A percentile compares a stretch with the other conserved stretches of the same genome.
Conservation (phyloP, 148 eudicot species). For the Polygonum aviculare region DNA sequence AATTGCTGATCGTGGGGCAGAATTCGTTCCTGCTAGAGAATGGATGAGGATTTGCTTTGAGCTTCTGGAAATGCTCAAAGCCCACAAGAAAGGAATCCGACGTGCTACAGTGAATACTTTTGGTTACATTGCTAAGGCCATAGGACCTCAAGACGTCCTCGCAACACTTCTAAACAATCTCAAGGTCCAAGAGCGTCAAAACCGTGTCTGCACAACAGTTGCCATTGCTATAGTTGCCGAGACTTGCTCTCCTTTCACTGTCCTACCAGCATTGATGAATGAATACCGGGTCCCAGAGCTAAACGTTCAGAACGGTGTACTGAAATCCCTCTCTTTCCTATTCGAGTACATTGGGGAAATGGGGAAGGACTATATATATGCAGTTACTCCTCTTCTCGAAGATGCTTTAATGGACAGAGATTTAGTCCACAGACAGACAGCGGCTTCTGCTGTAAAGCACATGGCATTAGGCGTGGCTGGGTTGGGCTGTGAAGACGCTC, state of each 20-base stretch:
- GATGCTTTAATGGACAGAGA: conserved; percentile 96
- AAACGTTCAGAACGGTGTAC: conserved; percentile 88
- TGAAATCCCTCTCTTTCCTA: conserved; percentile 79
- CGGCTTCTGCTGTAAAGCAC: conserved; percentile 94
- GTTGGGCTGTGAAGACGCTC: conserved; percentile 86
- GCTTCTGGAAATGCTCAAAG: conserved; percentile 95
- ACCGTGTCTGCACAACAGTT: conserved; percentile 96
- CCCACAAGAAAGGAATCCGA: conserved; percentile 92
- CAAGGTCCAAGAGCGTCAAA: conserved; percentile 93
- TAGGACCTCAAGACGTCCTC: conserved; percentile 91
- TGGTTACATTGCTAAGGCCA: conserved; percentile 94
- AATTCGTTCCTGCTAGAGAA: conserved; percentile 91
- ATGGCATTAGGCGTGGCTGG: conserved; percentile 97
- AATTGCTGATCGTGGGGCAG: conserved; percentile 96
- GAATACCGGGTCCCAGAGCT: conserved; percentile 97
- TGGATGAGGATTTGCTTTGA: conserved; percentile 99
- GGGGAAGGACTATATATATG: conserved; percentile 95
- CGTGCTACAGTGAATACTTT: conserved; percentile 93
- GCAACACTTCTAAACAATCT: conserved; percentile 84
- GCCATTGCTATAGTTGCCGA: conserved; percentile 98
- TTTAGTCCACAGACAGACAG: conserved; percentile 84
- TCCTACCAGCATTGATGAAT: conserved; percentile 87
- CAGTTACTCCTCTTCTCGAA: conserved; percentile 85
- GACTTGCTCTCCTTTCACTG: conserved; percentile 94
- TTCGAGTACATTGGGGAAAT: conserved; percentile 95